Percentiles rank a stretch among this genome's conserved stretches.
Conservation (phyloP, 495 filamentous ascomycete species). For the Durotheca rogersii region DNA sequence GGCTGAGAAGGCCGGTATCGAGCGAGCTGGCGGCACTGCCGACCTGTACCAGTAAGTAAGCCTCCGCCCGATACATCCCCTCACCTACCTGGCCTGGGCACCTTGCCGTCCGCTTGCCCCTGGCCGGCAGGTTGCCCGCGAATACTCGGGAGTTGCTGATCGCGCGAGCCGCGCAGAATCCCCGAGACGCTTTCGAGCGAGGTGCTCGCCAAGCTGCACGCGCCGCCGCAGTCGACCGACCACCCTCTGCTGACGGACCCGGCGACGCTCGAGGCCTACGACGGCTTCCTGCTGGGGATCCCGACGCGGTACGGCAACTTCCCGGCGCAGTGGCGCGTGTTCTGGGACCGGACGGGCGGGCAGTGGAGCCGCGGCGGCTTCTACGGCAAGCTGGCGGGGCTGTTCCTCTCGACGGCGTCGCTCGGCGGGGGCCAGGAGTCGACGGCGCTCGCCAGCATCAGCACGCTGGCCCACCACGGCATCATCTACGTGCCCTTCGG, state of each 20-base stretch:
- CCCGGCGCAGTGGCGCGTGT: constrained; percentile 90
- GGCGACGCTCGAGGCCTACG: constrained; percentile 69
- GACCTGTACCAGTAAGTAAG: constrained; percentile 75
- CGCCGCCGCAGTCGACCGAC: constrained; percentile 68
- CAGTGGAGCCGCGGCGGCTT: constrained; percentile 72
- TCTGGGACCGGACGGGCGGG: constrained; percentile 80
- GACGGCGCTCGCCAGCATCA: constrained; percentile 78
- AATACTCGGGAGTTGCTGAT: no score
- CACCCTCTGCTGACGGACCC: constrained; percentile 67
- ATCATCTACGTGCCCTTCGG: constrained; percentile 94
- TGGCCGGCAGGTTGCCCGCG: no score
- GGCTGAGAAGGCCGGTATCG: constrained; percentile 87
- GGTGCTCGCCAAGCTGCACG: constrained; percentile 80
- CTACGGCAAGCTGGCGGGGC: constrained; percentile 87
- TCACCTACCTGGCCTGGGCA: neutral
- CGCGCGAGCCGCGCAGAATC: constrained; percentile 58
- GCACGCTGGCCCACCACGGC: constrained; percentile 89
- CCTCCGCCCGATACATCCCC: neutral
- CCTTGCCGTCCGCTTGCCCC: no score
- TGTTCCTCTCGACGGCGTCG: constrained; percentile 84
- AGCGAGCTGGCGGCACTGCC: constrained; percentile 77
- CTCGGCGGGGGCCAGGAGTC: constrained; percentile 91
- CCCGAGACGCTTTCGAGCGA: constrained; percentile 83
- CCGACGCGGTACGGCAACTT: constrained; percentile 99
- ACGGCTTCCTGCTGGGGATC: constrained; percentile 92